Conservation (phyloP, 73 alveolate genomes). For the Uronychia binucleata region DNA sequence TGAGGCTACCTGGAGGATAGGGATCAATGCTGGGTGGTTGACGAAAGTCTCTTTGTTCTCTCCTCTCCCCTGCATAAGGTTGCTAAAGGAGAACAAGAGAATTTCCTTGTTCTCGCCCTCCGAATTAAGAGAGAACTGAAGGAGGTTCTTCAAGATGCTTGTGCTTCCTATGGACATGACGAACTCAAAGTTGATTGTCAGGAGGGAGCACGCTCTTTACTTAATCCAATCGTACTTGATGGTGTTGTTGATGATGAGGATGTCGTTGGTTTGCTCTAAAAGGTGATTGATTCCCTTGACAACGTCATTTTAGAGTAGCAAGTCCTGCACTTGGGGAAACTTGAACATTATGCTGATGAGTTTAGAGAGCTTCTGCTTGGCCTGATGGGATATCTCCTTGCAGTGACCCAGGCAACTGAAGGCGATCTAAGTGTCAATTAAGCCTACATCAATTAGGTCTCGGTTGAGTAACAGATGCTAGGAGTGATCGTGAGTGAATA, state of each 20-base stretch:
- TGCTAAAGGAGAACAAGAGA: slow-evolving; percentile 1
- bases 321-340: slow-evolving; percentile 46
- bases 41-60: slow-evolving; percentile 16
- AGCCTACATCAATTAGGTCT: slow-evolving; percentile 23
- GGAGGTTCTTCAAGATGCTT: slow-evolving; percentile 26
- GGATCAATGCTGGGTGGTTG: not conserved
- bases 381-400: slow-evolving; percentile 33
- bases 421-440: slow-evolving; percentile 17
- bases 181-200: slow-evolving; percentile 53
- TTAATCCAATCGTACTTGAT: not conserved
- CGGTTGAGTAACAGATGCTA: slow-evolving; percentile 55
- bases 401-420: slow-evolving; percentile 50
- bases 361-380: slow-evolving; percentile 44
- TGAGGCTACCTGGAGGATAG: not conserved
- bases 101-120: slow-evolving; percentile 8
- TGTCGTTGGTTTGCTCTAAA: slow-evolving; percentile 16
- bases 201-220: slow-evolving; percentile 30
- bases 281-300: slow-evolving; percentile 45
- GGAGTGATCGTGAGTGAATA: slow-evolving; percentile 59
- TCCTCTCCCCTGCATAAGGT: slow-evolving; percentile 8
- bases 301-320: slow-evolving; percentile 38
- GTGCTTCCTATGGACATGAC: slow-evolving; percentile 26
- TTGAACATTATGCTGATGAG: slow-evolving; percentile 48
- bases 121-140: slow-evolving; percentile 8
- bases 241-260: slow-evolving; percentile 43